Percentiles rank a stretch among this genome's conserved stretches.
Conservation (phyloP, 306 rosid genomes). For the Trifolium repens region DNA sequence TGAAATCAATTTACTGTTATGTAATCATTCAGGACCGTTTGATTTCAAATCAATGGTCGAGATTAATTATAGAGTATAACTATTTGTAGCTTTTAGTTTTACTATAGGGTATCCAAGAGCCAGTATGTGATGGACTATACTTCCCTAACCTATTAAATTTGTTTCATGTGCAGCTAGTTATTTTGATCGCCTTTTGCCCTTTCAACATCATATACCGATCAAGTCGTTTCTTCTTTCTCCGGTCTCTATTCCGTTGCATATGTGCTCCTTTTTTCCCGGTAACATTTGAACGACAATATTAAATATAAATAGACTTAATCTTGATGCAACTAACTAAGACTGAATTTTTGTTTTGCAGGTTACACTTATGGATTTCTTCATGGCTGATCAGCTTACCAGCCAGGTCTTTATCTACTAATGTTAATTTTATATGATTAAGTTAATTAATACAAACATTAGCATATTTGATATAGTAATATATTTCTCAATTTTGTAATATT, state of each 20-base stretch:
- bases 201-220: conserved; percentile 61
- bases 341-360: conserved; percentile 49
- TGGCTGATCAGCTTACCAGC: conserved; percentile 81
- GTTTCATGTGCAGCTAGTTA: conserved; percentile 63
- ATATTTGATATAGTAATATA: conserved; percentile 15
- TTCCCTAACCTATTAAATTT: background rate
- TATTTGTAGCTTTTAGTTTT: background rate
- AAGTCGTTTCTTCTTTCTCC: conserved; percentile 72
- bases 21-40: background rate
- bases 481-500: conserved; percentile 32
- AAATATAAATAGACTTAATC: conserved; percentile 1
- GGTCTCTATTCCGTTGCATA: conserved; percentile 55
- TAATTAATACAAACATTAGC: background rate
- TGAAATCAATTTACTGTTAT: too few species aligned
- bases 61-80: background rate
- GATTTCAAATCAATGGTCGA: background rate
- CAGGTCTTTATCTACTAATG: conserved; percentile 53
- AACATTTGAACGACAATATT: conserved; percentile 28
- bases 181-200: conserved; percentile 61
- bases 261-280: conserved; percentile 74
- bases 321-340: background rate
- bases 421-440: conserved; percentile 20
- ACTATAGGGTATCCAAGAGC: background rate
- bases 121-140: background rate
- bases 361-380: conserved; percentile 60